These are phyloP conservation scores for Keithomyces neogunnii DNA, from an alignment of 2,329 filamentous ascomycete genomes.

Conservation along the genomic window DNA sequence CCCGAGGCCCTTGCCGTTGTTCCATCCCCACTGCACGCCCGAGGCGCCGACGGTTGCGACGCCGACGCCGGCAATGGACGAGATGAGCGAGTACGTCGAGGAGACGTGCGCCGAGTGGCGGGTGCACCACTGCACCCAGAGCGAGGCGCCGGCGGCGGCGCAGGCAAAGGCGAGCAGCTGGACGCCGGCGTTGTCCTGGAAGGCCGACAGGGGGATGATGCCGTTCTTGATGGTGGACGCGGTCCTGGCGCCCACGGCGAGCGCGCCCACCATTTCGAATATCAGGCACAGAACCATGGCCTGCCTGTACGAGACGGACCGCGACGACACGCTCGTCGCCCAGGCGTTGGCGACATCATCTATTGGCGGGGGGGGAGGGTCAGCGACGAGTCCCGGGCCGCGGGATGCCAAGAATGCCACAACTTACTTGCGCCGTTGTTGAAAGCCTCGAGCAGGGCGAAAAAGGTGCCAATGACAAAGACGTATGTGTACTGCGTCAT, in stretches of 20 bases:
- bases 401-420: background rate
- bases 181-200: slow-evolving; percentile 52
- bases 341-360: slow-evolving; percentile 80
- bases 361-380: slow-evolving; percentile 17
- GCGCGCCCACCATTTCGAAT: slow-evolving; percentile 60
- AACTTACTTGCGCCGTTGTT: slow-evolving; percentile 66
- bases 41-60: slow-evolving; percentile 55
- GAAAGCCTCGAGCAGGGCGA: slow-evolving; percentile 68
- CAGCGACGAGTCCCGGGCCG: too few relatives aligned
- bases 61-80: slow-evolving; percentile 60
- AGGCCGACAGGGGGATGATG: slow-evolving; percentile 54
- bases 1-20: slow-evolving; percentile 55
- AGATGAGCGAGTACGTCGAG: slow-evolving; percentile 64
- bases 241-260: slow-evolving; percentile 59
- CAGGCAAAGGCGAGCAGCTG: slow-evolving; percentile 62
- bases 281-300: slow-evolving; percentile 58
- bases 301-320: slow-evolving; percentile 56
- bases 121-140: slow-evolving; percentile 77
- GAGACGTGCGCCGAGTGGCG: slow-evolving; percentile 64
- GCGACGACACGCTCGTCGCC: slow-evolving; percentile 56
- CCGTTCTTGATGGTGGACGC: slow-evolving; percentile 75
- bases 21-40: slow-evolving; percentile 59
- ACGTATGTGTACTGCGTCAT: slow-evolving; percentile 59
- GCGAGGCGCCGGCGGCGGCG: slow-evolving; percentile 54
- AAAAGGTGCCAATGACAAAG: slow-evolving; percentile 67